Base-by-base conservation (phyloP, 768 basidiomycete species). In the Tulasnella sp. region DNA sequence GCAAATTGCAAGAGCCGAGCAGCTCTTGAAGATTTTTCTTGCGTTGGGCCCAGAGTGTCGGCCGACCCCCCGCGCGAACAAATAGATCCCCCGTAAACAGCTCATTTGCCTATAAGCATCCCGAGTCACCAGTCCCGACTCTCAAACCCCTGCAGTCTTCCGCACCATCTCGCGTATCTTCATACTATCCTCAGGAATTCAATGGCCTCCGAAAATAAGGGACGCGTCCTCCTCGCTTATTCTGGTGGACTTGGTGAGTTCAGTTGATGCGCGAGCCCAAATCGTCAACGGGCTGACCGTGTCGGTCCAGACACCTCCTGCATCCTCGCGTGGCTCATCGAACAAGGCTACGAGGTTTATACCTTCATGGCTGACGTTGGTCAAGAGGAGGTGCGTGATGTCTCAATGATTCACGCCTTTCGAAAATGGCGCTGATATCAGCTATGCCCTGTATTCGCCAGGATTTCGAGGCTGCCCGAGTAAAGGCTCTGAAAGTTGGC, bases 311-410 rank as follows among this genome's bases (percentile, higher is more conserved):
- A 99, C 84, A 99, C 97, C 29, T 98, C 97, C 45, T 99, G 97
- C 85, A 99, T 99, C 85, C 91, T 99, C 80, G 94, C 94, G 72
- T 99, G 97, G 97, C 87, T 99, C 84, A 95, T 99, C 84, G 97
- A 99, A 83, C 88, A 98, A 83, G 96, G 94, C 76, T 99, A 99
- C 85, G 93, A 99, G 82, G 97, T 98, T 79, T 90, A 92, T 80
- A 94, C 96, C 31, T 99, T 96, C 88, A 96, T 97, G 93, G 94
- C 94, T 15, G 93, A 96, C 85, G 92, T 97, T 75, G 94, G 93
- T 15, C 93, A 95, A 80, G 93, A 95, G 83, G 93, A 95, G 86
- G 93, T 90, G 72, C 38, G 84, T 79, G 37, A 40, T 17, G 6
- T 58, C 14, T 49, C 19, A 9, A 34, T 6, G 15, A 29, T 34